phyloP scores from a whole-genome alignment of 352 stramenopile species.

The Hyaloperonospora brassicae region DNA sequence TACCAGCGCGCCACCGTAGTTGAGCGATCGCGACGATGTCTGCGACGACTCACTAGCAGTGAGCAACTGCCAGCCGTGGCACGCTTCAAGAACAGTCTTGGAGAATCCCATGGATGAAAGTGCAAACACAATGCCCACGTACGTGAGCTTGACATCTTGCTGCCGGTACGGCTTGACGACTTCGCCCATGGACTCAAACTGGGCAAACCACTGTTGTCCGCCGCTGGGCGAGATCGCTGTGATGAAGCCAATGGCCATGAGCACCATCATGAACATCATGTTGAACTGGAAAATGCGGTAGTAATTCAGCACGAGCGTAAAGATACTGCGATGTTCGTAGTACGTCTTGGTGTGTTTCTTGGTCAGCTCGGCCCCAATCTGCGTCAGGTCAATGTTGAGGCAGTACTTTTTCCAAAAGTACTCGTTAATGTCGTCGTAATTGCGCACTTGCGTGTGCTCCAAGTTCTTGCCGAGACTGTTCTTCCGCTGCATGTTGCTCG shows the following conservation, averaged over 20 bases:
- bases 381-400: conserved; percentile 42
- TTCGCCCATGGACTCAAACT: conserved; percentile 50
- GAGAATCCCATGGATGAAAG: conserved; percentile 41
- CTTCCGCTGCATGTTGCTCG: conserved; percentile 55
- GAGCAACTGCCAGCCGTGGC: conserved; percentile 54
- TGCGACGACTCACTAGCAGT: conserved; percentile 28
- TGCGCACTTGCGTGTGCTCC: conserved; percentile 60
- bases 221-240: conserved; percentile 52
- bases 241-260: conserved; percentile 54
- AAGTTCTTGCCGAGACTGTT: conserved; percentile 55
- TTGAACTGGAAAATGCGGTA: conserved; percentile 80
- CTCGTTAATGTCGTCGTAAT: conserved; percentile 80
- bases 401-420: conserved; percentile 75
- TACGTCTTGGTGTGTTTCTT: conserved; percentile 71
- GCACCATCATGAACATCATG: conserved; percentile 62
- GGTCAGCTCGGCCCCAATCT: conserved; percentile 40
- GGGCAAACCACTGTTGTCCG: conserved; percentile 45
- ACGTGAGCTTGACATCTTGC: conserved; percentile 57
- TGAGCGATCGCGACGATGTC: conserved; percentile 48
- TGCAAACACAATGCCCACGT: conserved; percentile 43
- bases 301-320: conserved; percentile 70
- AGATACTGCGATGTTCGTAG: conserved; percentile 70
- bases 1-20: conserved; percentile 49
- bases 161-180: conserved; percentile 43
- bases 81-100: conserved; percentile 55